Evolutionary conservation across 345 rosid genomes (phyloP).

Genomic region (Ailanthus altissimus): DNA sequence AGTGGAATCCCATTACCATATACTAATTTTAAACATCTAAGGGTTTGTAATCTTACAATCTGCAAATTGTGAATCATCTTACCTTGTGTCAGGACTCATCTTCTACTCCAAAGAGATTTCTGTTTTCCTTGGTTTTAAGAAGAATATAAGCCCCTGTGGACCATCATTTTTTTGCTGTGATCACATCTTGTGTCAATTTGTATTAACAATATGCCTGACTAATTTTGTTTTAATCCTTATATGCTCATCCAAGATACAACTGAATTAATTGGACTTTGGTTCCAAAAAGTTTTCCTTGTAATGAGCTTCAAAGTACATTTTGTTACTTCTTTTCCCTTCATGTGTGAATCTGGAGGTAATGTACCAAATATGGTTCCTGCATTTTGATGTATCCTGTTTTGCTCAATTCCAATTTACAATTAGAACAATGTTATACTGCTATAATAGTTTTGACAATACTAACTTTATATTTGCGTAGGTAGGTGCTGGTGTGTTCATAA

Average conservation of each 20-base stretch:
- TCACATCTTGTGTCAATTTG: not conserved
- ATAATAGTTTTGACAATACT: not conserved
- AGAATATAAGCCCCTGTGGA: not conserved
- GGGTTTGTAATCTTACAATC: not conserved
- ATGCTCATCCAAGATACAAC: too few relatives aligned
- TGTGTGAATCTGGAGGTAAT: not conserved
- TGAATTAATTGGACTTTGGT: not conserved
- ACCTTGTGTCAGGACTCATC: not conserved
- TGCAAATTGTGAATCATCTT: not conserved
- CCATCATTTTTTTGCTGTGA: not conserved
- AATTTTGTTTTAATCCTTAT: not conserved
- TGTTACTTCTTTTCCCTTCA: not conserved
- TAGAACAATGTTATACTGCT: not conserved
- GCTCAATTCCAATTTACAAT: not conserved
- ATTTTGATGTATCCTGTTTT: not conserved
- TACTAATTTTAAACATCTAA: slow-evolving; percentile 2
- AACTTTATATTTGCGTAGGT: not conserved
- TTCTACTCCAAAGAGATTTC: not conserved
- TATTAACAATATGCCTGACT: not conserved
- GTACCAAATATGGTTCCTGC: not conserved
- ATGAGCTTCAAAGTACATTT: not conserved
- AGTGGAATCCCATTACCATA: not conserved
- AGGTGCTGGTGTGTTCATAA: not conserved
- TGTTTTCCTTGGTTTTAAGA: not conserved
- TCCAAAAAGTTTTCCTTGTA: not conserved